These are phyloP conservation scores for Alternaria atra DNA, from an alignment of 2,329 filamentous ascomycete species.

Conservation along the genomic window DNA sequence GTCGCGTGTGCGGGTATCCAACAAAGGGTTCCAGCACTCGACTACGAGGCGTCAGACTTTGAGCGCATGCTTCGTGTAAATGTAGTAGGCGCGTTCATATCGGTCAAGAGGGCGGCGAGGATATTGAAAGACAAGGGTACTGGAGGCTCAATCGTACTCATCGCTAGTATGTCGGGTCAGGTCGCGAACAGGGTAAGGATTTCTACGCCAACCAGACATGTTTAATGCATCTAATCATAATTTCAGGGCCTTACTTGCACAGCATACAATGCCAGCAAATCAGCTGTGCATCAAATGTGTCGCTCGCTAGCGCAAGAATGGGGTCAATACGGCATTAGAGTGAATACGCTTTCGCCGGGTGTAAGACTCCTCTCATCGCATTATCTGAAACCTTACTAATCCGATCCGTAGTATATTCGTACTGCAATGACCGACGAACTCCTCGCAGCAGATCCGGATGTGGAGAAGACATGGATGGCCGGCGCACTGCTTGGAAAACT, in stretches of 20 bases:
- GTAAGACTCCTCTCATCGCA: neutral
- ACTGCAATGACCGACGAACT: constrained; percentile 50
- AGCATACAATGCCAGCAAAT: constrained; percentile 24
- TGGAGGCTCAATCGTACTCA: constrained; percentile 70
- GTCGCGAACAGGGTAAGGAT: constrained; percentile 21
- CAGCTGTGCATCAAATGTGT: constrained; percentile 26
- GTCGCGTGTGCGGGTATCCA: constrained; percentile 62
- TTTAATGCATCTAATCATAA: neutral
- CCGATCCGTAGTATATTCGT: constrained; percentile 35
- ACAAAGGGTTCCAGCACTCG: constrained; percentile 58
- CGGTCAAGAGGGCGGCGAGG: constrained; percentile 44
- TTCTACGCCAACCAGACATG: no score
- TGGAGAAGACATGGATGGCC: constrained; percentile 63
- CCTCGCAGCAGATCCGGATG: constrained; percentile 56
- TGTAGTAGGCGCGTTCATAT: constrained; percentile 50
- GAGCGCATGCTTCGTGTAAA: constrained; percentile 50
- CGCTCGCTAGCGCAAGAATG: constrained; percentile 24
- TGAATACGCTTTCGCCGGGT: constrained; percentile 46
- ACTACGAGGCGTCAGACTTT: constrained; percentile 54
- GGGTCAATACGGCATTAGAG: constrained; percentile 39
- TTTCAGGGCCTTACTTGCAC: constrained; percentile 22
- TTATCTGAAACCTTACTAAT: neutral
- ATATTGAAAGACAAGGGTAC: constrained; percentile 65
- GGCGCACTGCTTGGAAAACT: constrained; percentile 64
- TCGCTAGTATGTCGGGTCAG: constrained; percentile 45